A percentile compares a stretch with the other conserved stretches of the same genome.
Conservation (phyloP, 2,329 filamentous ascomycete genomes). For the Penicillium occitanis region DNA sequence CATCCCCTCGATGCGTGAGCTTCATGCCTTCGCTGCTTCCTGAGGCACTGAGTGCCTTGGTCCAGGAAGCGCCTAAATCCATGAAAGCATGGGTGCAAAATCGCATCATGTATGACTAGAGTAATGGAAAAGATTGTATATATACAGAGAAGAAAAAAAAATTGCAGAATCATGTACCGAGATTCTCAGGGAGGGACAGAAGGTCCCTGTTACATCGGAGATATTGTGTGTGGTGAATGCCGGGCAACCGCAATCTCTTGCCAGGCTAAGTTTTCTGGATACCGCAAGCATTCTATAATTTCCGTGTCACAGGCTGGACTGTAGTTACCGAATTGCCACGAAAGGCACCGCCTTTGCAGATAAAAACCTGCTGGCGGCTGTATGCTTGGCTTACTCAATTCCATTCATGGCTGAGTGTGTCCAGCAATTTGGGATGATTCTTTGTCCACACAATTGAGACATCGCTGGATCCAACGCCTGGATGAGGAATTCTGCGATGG, state of each 20-base stretch:
- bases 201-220: neutral
- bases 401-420: neutral
- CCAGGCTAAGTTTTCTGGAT: neutral
- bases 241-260: neutral
- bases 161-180: neutral
- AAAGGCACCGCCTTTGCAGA: too few relatives aligned
- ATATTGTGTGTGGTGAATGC: neutral
- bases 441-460: neutral
- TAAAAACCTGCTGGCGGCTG: too few relatives aligned
- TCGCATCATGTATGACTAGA: neutral
- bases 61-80: neutral
- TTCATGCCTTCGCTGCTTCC: neutral
- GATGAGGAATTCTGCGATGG: neutral
- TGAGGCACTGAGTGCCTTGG: neutral
- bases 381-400: too few relatives aligned
- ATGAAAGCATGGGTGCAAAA: neutral
- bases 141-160: neutral
- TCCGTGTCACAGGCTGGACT: too few relatives aligned
- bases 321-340: too few relatives aligned
- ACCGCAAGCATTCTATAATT: too few relatives aligned
- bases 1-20: neutral
- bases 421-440: neutral
- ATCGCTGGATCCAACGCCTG: neutral
- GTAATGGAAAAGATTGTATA: neutral
- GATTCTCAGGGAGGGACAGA: neutral